Evolutionary conservation across 176 grass and related monocot species (phyloP).

Genomic region (Eragrostis nindensis): DNA sequence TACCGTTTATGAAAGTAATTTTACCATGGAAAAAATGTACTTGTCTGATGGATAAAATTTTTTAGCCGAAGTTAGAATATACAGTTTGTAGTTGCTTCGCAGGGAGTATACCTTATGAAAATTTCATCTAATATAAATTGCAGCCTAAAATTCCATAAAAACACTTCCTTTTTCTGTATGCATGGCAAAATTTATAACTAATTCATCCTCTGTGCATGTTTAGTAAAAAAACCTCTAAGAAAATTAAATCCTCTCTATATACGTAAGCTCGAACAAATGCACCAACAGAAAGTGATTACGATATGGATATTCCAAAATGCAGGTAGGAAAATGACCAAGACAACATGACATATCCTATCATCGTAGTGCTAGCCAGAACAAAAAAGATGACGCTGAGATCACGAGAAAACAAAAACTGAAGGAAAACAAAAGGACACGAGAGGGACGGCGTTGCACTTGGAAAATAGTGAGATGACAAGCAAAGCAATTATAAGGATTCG

Average conservation of each 20-base stretch:
- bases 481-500: conserved; percentile 33
- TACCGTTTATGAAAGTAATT: no score
- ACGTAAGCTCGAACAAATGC: not conserved
- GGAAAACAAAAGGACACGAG: conserved; percentile 45
- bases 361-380: conserved; percentile 34
- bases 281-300: not conserved
- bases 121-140: not conserved
- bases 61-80: not conserved
- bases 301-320: conserved; percentile 13
- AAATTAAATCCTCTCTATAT: not conserved
- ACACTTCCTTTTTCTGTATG: not conserved
- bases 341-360: conserved; percentile 38
- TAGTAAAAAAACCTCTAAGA: not conserved
- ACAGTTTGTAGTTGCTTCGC: not conserved
- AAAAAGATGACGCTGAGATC: conserved; percentile 47
- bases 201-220: not conserved
- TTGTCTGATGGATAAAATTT: no score
- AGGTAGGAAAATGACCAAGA: conserved; percentile 30
- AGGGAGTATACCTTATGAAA: not conserved
- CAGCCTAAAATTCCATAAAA: not conserved
- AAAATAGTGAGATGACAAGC: conserved; percentile 49
- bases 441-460: conserved; percentile 51
- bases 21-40: not conserved
- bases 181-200: not conserved
- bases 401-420: conserved; percentile 47